Evolutionary conservation across 2,329 filamentous ascomycete species (phyloP), one percentile per base, ranked within the genome.

Genomic region (Ceratocystis cacaofunesta): DNA sequence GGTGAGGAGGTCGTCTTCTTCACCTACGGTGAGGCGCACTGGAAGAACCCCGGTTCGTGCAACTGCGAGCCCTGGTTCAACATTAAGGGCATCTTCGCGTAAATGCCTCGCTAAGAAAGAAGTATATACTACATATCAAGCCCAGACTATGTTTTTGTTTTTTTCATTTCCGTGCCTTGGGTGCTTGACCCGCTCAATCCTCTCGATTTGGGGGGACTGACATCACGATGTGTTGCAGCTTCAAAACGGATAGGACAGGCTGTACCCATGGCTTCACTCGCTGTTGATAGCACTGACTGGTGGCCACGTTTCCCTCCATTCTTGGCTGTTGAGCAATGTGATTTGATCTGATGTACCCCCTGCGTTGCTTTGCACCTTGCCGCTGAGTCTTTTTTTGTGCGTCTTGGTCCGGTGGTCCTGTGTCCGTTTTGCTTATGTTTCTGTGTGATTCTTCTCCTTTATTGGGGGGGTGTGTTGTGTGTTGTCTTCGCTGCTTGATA

Each of bases 21-120:
- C 84, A 89, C 85, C 70, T 90, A 82, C 77, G 79, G 82, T 71
- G 79, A 95, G 72, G 92, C 96, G 75, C 69, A 75, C 70, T 97
- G 92, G 92, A 96, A 96, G 85, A 72, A 77, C 50, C 76, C 82
- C 36, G 88, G 87, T 70, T 74, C 76, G 43, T 89, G 85, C 76
- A 77, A 77, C 68, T 90, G 91, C 71, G 92, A 96, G 85, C 84
- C 86, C 77, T 80, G 81, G 80, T 96, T 90, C 83, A 90, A 91
- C 69, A 85, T 71, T 69, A 69, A 69, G 66, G 62, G 62, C 64
- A 50, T 68, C 61, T 70, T 71, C 62, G 43, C 28, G 25, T 48
- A 46, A 62, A 30, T 58, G 55, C 55, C 7, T 8, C 28, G 5
- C 28, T n/a, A 8, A 30, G 30, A 36, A 58, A 32, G 55, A 58